These are phyloP conservation scores for Brasenia schreberi DNA, from an alignment of 164 flowering plant species.

Conservation along the genomic window DNA sequence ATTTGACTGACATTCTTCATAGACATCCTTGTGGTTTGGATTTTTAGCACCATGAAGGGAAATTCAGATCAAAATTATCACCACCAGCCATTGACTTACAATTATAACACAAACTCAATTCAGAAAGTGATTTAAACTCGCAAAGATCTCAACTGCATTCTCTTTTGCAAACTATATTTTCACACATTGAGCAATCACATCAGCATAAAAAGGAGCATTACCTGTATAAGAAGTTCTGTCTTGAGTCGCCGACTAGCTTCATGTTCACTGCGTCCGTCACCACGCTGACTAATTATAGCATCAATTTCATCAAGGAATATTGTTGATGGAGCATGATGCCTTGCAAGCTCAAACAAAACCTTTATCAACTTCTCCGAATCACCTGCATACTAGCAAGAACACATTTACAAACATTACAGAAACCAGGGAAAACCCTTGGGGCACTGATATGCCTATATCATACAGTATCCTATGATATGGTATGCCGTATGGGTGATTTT, in stretches of 20 bases:
- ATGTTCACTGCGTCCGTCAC: slow-evolving; percentile 96
- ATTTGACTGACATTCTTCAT: too few relatives aligned
- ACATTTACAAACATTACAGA: not conserved
- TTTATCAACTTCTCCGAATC: slow-evolving; percentile 93
- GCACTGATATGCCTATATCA: not conserved
- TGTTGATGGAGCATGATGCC: slow-evolving; percentile 99
- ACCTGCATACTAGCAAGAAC: slow-evolving; percentile 41
- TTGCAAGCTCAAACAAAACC: slow-evolving; percentile 95
- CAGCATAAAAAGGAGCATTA: too few relatives aligned
- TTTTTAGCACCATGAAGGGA: too few relatives aligned
- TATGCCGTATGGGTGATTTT: too few relatives aligned
- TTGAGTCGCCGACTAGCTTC: slow-evolving; percentile 98
- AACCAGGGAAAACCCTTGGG: not conserved
- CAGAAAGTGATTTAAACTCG: too few relatives aligned
- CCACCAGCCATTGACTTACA: too few relatives aligned
- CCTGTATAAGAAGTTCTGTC: slow-evolving; percentile 97
- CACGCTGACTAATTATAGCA: slow-evolving; percentile 97
- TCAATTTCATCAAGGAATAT: slow-evolving; percentile 98
- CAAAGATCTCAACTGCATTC: too few relatives aligned
- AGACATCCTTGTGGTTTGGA: too few relatives aligned
- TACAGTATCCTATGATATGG: not conserved
- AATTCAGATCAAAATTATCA: too few relatives aligned
- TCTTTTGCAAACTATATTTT: too few relatives aligned
- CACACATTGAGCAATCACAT: too few relatives aligned
- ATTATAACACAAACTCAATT: too few relatives aligned